These are phyloP conservation scores for Trametes maxima DNA, from an alignment of 768 basidiomycete species.

Conservation along the genomic window DNA sequence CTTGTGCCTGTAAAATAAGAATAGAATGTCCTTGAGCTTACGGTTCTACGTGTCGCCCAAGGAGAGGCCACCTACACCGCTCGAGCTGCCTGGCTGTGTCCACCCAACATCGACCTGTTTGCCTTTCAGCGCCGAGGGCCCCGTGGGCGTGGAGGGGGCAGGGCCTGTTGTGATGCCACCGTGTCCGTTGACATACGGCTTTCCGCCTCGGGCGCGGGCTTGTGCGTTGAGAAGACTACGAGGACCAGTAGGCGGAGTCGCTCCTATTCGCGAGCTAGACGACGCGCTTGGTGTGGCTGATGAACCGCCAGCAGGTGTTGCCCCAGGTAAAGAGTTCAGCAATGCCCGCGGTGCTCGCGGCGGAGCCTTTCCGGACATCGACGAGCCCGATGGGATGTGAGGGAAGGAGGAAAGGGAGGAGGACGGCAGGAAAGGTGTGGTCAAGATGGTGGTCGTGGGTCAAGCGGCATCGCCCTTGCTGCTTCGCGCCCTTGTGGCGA, in stretches of 20 bases:
- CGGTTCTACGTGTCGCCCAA: constrained; percentile 13
- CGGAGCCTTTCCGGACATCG: constrained; percentile 79
- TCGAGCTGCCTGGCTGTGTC: constrained; percentile 34
- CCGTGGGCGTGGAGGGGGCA: constrained; percentile 27
- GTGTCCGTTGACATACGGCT: constrained; percentile 49
- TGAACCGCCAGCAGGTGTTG: constrained; percentile 33
- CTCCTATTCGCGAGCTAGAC: constrained; percentile 45
- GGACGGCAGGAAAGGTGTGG: constrained; percentile 11
- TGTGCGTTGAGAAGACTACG: constrained; percentile 50
- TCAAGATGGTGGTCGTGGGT: constrained; percentile 27
- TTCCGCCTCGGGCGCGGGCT: constrained; percentile 35
- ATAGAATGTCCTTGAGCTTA: constrained; percentile 19
- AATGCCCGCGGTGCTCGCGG: constrained; percentile 76
- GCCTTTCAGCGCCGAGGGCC: constrained; percentile 40
- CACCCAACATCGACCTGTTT: constrained; percentile 44
- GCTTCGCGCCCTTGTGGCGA: constrained; percentile 24
- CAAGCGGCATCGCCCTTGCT: constrained; percentile 26
- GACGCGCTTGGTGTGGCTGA: constrained; percentile 36
- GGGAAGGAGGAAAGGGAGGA: constrained; percentile 4
- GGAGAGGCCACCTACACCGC: constrained; percentile 25
- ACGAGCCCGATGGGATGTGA: constrained; percentile 21
- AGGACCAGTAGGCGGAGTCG: constrained; percentile 65
- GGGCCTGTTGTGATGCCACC: constrained; percentile 32
- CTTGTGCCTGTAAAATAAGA: constrained; percentile 21
- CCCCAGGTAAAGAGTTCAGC: constrained; percentile 43